phyloP scores from a whole-genome alignment of 2,329 filamentous ascomycete genomes.

The Leptographium wingfieldii region DNA sequence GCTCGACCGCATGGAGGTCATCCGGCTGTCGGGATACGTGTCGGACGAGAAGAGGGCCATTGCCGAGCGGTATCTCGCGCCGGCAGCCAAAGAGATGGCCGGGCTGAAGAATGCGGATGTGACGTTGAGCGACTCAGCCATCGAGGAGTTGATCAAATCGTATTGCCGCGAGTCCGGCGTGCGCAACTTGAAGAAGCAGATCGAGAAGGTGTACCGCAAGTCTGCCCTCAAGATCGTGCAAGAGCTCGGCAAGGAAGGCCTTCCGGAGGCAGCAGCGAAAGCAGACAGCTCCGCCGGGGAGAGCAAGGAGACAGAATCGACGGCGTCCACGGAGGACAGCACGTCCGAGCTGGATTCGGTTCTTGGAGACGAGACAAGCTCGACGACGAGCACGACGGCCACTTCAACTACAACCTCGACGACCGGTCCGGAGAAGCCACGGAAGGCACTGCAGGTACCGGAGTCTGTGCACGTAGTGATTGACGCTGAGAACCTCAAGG shows the following conservation, averaged over 20 bases:
- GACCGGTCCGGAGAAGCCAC: conserved; percentile 33
- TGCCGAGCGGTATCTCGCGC: conserved; percentile 81
- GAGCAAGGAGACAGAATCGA: neutral
- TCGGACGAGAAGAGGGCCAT: conserved; percentile 99
- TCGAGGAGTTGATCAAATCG: conserved; percentile 94
- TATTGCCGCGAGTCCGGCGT: conserved; percentile 97
- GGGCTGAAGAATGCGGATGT: conserved; percentile 86
- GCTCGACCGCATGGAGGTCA: conserved; percentile 95
- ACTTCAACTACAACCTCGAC: neutral
- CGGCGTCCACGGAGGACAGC: conserved; percentile 11
- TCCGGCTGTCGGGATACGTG: conserved; percentile 90
- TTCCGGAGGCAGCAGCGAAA: conserved; percentile 52
- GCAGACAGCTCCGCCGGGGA: neutral
- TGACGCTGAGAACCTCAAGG: conserved; percentile 78
- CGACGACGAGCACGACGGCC: conserved; percentile 1
- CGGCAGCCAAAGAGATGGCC: conserved; percentile 86
- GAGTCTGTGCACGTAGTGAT: conserved; percentile 79
- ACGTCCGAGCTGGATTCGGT: conserved; percentile 4
- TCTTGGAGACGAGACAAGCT: neutral
- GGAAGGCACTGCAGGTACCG: conserved; percentile 69
- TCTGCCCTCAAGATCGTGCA: conserved; percentile 94
- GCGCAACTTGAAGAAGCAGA: conserved; percentile 96
- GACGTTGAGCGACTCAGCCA: conserved; percentile 71
- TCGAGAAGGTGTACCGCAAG: conserved; percentile 97
- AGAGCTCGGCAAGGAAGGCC: conserved; percentile 73